phyloP scores from a whole-genome alignment of 148 eudicot genomes.

The Spergularia marina region DNA sequence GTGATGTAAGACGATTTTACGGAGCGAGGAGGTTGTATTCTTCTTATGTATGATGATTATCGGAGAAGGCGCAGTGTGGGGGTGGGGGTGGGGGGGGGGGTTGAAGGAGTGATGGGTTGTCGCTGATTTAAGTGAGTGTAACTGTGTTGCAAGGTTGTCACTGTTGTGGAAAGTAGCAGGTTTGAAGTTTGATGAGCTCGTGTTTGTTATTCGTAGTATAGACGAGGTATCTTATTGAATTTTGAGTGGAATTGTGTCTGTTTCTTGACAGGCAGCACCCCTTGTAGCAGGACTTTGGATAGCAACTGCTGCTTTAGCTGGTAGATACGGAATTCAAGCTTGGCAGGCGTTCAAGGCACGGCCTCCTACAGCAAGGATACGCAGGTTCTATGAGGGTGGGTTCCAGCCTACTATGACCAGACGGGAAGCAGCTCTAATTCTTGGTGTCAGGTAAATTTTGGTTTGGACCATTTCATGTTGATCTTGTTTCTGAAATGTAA shows the following conservation, averaged over 20 bases:
- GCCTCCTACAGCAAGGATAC: constrained; percentile 52
- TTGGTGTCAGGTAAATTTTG: constrained; percentile 69
- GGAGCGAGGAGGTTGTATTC: no score
- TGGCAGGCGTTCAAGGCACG: constrained; percentile 93
- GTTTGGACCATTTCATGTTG: not conserved
- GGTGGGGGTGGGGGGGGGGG: no score
- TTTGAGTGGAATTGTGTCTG: not conserved
- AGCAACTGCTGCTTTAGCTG: constrained; percentile 83
- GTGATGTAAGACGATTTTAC: no score
- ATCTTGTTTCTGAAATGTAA: not conserved
- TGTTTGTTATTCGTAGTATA: not conserved
- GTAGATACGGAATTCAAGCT: constrained; percentile 67
- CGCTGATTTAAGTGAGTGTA: no score
- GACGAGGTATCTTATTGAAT: not conserved
- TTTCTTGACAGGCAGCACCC: constrained; percentile 45
- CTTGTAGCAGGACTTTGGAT: constrained; percentile 64
- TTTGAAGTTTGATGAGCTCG: not conserved
- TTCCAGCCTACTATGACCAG: constrained; percentile 73
- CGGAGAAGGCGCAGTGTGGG: no score
- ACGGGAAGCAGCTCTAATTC: constrained; percentile 88
- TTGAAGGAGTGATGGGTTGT: no score
- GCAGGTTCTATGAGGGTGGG: constrained; percentile 82
- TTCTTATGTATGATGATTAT: no score
- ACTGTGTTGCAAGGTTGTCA: no score
- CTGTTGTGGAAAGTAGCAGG: not conserved